Evolutionary conservation across 148 eudicot species (phyloP).

Genomic region (Drosera capensis): DNA sequence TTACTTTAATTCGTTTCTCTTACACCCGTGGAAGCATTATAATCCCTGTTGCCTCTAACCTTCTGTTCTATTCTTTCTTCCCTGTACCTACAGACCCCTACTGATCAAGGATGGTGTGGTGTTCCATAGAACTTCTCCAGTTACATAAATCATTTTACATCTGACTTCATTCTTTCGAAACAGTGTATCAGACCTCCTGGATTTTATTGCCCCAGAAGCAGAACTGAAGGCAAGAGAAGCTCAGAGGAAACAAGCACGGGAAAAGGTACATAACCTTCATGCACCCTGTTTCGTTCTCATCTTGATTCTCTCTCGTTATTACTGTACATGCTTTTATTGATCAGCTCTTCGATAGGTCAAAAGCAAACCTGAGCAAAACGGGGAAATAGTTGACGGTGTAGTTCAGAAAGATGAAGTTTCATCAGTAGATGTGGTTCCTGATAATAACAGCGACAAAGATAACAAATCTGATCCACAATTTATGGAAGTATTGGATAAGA

Average conservation of each 20-base stretch:
- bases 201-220: constrained; percentile 81
- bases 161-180: constrained; percentile 5
- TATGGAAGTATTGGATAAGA: constrained; percentile 25
- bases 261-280: constrained; percentile 39
- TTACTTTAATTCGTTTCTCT: no score
- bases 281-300: constrained; percentile 4
- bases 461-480: constrained; percentile 31
- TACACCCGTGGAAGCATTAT: no score
- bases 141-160: no score
- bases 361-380: constrained; percentile 42
- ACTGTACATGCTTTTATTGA: background rate
- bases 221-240: constrained; percentile 82
- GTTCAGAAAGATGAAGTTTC: constrained; percentile 31
- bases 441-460: constrained; percentile 56
- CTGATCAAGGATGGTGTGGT: no score
- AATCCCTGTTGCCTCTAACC: no score
- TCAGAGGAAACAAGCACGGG: constrained; percentile 89
- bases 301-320: background rate
- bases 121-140: no score
- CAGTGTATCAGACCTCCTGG: constrained; percentile 94
- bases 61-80: no score
- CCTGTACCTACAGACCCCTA: no score
- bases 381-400: constrained; percentile 32
- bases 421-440: constrained; percentile 19
- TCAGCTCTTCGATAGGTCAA: constrained; percentile 34